phyloP scores from a whole-genome alignment of 805 yeast genomes.

The Candida incommunis region DNA sequence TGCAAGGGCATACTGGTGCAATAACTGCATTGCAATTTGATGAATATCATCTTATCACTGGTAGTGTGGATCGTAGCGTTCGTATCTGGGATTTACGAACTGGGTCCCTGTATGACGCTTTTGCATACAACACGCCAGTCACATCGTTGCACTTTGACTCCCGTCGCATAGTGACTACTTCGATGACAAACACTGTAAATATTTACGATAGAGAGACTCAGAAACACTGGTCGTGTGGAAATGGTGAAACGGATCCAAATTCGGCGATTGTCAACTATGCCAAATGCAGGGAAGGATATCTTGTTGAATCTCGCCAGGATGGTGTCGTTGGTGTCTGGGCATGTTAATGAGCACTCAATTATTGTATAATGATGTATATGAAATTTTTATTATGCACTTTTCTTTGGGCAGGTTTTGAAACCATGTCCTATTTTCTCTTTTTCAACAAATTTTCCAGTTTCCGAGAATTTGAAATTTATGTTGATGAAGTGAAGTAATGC shows the following conservation, averaged over 20 bases:
- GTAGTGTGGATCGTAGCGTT: constrained; percentile 46
- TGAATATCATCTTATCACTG: constrained; percentile 47
- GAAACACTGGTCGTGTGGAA: constrained; percentile 40
- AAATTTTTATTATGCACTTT: no score
- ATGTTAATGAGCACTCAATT: constrained; percentile 14
- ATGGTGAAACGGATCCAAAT: constrained; percentile 21
- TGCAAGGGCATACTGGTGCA: constrained; percentile 57
- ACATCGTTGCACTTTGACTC: constrained; percentile 45
- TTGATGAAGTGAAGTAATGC: background rate
- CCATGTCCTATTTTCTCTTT: no score
- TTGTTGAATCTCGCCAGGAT: constrained; percentile 47
- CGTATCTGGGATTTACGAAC: constrained; percentile 64
- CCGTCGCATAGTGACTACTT: constrained; percentile 39
- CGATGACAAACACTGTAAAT: constrained; percentile 35
- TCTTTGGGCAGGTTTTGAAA: no score
- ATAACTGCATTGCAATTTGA: constrained; percentile 58
- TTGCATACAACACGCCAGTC: constrained; percentile 45
- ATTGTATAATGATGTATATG: no score
- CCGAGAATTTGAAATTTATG: background rate
- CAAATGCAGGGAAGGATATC: constrained; percentile 46
- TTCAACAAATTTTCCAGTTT: background rate
- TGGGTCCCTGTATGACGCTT: constrained; percentile 46
- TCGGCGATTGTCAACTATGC: constrained; percentile 27
- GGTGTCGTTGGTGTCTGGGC: constrained; percentile 62
- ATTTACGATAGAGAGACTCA: constrained; percentile 43